Evolutionary conservation across 2,329 filamentous ascomycete genomes (phyloP), one percentile per base, ranked within the genome.

Genomic region (Rhynchosporium graminicola): DNA sequence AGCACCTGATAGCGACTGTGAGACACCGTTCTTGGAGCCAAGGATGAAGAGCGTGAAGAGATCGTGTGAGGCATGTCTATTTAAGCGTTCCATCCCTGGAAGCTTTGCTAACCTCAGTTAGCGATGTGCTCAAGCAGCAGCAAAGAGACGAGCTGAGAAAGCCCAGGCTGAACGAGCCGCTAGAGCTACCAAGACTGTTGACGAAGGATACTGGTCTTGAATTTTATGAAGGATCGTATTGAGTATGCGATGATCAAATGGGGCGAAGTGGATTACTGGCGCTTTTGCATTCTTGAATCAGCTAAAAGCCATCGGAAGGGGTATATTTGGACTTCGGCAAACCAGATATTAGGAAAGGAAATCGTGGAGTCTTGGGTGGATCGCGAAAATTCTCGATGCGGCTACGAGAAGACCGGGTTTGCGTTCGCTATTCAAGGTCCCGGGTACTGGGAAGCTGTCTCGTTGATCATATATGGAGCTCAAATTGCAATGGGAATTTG

Each of bases 151-250:
- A 51, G 40, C 42, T 43, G 20, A 52, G 36, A 43, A 48, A 10
- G 58, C 64, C 9, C 43, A 61, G 51, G 47, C 33, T 36, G 33
- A 36, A 36, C 5, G 33, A 36, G 33, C 33, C 33, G 33, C 33
- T 10, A 36, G 33, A 36, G 33, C 54, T 29, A 31, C 46, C 3
- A 56, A 28, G 9, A 50, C 46, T 9, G 65, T 68, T 50, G 67
- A 70, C 52, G 68, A 69, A 52, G 64, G 69, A 7, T 69, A 69
- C 59, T 69, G 61, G 57, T 67, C 64, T n/a, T 68, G 63, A 65
- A 5, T 13, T 2, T 36, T 7, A 9, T 1, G 36, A 54, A 2
- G 12, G n/a, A 7, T 4, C 15, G 20, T 20, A 20, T 7, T 12
- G 33, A 20, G 2, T 31, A 20, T 26, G n/a, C 5, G 3, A n/a